A percentile compares a stretch with the other conserved stretches of the same genome.
phyloP scores from a whole-genome alignment of 352 stramenopile species.

The Globisporangium iwayamae region DNA sequence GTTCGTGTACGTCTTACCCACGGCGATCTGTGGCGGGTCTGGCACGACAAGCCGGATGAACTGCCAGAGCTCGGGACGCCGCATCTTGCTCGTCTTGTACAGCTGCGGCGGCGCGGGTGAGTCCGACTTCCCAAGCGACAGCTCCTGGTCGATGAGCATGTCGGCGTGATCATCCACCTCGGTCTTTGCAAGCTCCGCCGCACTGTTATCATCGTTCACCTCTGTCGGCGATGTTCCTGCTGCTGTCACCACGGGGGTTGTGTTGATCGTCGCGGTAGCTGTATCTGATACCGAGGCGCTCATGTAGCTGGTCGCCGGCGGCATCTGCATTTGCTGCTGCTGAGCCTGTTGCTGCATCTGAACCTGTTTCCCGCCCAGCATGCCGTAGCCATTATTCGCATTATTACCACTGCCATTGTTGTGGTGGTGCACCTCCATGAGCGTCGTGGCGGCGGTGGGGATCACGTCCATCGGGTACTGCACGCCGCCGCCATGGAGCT shows the following conservation, averaged over 20 bases:
- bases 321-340: constrained; percentile 10
- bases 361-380: constrained; percentile 18
- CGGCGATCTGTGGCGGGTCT: constrained; percentile 34
- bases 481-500: constrained; percentile 14
- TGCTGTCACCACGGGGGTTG: constrained; percentile 10
- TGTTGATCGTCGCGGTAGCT: constrained; percentile 17
- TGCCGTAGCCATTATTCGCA: neutral
- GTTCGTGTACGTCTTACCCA: constrained; percentile 44
- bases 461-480: constrained; percentile 10
- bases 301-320: constrained; percentile 9
- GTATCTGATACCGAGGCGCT: neutral
- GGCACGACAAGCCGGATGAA: constrained; percentile 52
- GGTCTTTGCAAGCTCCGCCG: neutral
- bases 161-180: neutral
- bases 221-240: neutral
- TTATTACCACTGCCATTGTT: neutral
- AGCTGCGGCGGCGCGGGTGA: constrained; percentile 29
- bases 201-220: neutral
- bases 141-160: constrained; percentile 5
- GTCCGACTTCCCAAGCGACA: constrained; percentile 7
- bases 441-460: constrained; percentile 3
- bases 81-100: constrained; percentile 59
- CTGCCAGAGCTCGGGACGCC: constrained; percentile 51
- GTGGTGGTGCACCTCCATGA: constrained; percentile 15
- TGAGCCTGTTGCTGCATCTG: constrained; percentile 30